Evolutionary conservation across 202 grass and related monocot species (phyloP).

Genomic region (Tripidium arundinaceum): DNA sequence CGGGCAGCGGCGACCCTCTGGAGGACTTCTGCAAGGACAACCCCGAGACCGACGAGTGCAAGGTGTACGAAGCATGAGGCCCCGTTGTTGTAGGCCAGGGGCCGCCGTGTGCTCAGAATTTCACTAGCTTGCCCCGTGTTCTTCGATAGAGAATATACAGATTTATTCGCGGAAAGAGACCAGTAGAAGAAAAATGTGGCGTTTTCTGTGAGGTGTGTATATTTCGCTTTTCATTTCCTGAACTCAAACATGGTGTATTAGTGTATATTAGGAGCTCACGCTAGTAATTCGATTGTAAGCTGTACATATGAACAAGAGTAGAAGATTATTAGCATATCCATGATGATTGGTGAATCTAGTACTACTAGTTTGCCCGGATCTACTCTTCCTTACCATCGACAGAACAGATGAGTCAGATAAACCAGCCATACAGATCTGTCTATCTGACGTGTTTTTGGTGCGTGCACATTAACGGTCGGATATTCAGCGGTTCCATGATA

Average conservation of each 20-base stretch:
- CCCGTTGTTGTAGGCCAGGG: too few species aligned
- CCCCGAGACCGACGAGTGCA: slow-evolving; percentile 81
- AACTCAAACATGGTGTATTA: background rate
- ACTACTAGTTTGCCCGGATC: background rate
- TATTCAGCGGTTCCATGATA: background rate
- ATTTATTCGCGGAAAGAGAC: background rate
- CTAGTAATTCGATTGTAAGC: background rate
- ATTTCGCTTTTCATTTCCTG: too few species aligned
- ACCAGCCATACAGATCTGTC: background rate
- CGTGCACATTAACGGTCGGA: background rate
- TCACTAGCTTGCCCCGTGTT: background rate
- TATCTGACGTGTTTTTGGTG: background rate
- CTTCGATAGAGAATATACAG: background rate
- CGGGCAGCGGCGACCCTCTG: slow-evolving; percentile 79
- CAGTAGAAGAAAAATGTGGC: background rate
- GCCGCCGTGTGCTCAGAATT: too few species aligned
- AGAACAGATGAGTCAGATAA: background rate
- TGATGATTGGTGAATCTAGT: background rate
- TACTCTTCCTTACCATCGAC: background rate
- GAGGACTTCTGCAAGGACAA: slow-evolving; percentile 95
- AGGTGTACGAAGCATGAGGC: slow-evolving; percentile 73
- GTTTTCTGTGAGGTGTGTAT: slow-evolving; percentile 20
- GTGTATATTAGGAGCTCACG: too few species aligned
- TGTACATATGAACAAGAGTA: background rate
- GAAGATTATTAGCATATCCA: background rate